Conservation (phyloP, 1,284 basidiomycete genomes). For the Pseudozyma tsukubaensis region DNA sequence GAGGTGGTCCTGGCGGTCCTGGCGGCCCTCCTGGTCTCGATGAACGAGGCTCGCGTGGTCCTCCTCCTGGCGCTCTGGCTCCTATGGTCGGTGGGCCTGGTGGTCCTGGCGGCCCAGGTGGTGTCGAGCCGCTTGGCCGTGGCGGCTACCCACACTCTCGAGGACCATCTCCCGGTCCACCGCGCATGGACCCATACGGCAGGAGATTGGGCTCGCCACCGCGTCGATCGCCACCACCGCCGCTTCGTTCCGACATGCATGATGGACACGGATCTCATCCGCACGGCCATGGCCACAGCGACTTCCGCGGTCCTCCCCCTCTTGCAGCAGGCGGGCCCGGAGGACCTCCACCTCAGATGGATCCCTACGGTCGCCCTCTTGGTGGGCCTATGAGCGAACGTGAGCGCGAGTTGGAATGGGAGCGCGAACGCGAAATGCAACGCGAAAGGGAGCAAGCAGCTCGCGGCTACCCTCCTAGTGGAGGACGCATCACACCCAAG, state of each 20-base stretch:
- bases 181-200: slow-evolving; percentile 40
- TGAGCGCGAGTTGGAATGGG: slow-evolving; percentile 53
- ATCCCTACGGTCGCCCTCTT: slow-evolving; percentile 47
- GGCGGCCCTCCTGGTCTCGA: slow-evolving; percentile 48
- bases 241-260: slow-evolving; percentile 32
- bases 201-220: slow-evolving; percentile 47
- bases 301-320: slow-evolving; percentile 39
- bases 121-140: slow-evolving; percentile 23
- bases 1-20: slow-evolving; percentile 30
- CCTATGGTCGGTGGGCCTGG: slow-evolving; percentile 39
- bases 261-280: slow-evolving; percentile 24
- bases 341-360: slow-evolving; percentile 42
- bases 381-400: slow-evolving; percentile 44
- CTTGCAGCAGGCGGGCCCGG: slow-evolving; percentile 28
- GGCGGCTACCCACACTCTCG: slow-evolving; percentile 46
- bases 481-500: slow-evolving; percentile 52
- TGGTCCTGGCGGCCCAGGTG: slow-evolving; percentile 25
- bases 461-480: slow-evolving; percentile 36
- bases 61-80: slow-evolving; percentile 41
- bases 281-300: slow-evolving; percentile 29
- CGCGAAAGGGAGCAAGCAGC: slow-evolving; percentile 45
- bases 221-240: slow-evolving; percentile 42
- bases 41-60: slow-evolving; percentile 48
- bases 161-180: slow-evolving; percentile 45
- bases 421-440: slow-evolving; percentile 35